phyloP scores from a whole-genome alignment of 768 basidiomycete genomes.

The Psilocybe sp. region DNA sequence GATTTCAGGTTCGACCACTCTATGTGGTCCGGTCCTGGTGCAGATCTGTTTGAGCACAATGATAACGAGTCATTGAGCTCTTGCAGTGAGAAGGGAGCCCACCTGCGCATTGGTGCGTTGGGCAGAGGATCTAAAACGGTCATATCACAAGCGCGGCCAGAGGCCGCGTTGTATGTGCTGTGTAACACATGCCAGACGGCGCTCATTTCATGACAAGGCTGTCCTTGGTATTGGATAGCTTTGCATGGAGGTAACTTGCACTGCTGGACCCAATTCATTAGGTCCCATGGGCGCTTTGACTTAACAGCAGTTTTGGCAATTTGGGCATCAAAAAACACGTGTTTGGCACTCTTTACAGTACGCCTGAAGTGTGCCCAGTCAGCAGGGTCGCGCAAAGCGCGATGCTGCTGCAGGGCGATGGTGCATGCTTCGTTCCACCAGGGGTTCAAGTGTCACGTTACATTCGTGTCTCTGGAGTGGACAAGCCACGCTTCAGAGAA shows the following conservation, averaged over 20 bases:
- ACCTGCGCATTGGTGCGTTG: not conserved
- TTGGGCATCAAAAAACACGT: slow-evolving; percentile 12
- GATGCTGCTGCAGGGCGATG: not conserved
- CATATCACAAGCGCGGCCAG: not conserved
- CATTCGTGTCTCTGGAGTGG: too few species aligned
- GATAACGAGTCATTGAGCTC: not conserved
- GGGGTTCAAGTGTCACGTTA: not conserved
- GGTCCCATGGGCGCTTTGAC: slow-evolving; percentile 16
- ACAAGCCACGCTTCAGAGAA: too few species aligned
- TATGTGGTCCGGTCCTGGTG: not conserved
- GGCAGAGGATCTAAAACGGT: not conserved
- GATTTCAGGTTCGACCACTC: not conserved
- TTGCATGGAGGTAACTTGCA: slow-evolving; percentile 8
- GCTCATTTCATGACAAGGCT: not conserved
- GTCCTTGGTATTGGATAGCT: slow-evolving; percentile 6
- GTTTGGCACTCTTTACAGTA: slow-evolving; percentile 4
- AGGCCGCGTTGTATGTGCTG: not conserved
- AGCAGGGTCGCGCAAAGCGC: not conserved
- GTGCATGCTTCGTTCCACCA: not conserved
- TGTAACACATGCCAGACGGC: slow-evolving; percentile 8
- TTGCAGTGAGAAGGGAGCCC: not conserved
- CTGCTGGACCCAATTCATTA: slow-evolving; percentile 17
- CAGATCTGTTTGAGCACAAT: not conserved
- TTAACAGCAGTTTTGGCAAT: slow-evolving; percentile 8
- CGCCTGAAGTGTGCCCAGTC: not conserved